Conservation (phyloP, 208 protist genomes). For the Leishmania mexicana region DNA sequence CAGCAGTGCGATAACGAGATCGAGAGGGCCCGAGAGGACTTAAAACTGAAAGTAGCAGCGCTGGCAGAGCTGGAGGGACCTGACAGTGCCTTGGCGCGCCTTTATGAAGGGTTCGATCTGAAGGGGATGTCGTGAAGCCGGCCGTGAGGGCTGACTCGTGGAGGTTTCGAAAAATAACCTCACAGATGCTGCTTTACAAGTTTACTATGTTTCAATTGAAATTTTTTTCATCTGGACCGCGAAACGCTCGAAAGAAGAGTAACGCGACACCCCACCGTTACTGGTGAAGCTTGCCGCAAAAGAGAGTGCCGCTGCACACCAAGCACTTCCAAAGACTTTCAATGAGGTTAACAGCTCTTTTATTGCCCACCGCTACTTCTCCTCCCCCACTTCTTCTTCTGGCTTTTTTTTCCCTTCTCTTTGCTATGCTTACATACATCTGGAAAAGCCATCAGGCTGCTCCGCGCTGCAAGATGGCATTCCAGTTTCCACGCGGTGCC, state of each 20-base stretch:
- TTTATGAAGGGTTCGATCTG: constrained; percentile 79
- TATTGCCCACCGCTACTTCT: neutral
- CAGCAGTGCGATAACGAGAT: constrained; percentile 64
- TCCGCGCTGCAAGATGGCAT: constrained; percentile 17
- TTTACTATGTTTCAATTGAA: neutral
- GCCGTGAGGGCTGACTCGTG: neutral
- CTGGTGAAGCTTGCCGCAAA: neutral
- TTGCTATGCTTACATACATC: neutral
- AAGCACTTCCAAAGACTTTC: neutral
- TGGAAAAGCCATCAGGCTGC: neutral
- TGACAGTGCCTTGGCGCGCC: constrained; percentile 63
- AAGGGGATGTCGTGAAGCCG: constrained; percentile 31
- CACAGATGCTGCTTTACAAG: constrained; percentile 5
- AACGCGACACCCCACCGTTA: neutral
- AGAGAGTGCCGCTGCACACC: neutral
- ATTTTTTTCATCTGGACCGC: neutral
- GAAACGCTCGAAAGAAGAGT: neutral
- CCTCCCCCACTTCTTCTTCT: neutral
- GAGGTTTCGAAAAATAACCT: neutral
- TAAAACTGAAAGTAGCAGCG: constrained; percentile 80
- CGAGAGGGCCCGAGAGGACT: constrained; percentile 54
- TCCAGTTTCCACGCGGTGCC: constrained; percentile 31
- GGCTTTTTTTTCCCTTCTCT: neutral
- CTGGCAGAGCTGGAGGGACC: constrained; percentile 81
- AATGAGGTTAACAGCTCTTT: neutral